A percentile compares a stretch with the other conserved stretches of the same genome.
These are phyloP conservation scores for Suillus placidus DNA, from an alignment of 768 basidiomycete species.

Conservation along the genomic window DNA sequence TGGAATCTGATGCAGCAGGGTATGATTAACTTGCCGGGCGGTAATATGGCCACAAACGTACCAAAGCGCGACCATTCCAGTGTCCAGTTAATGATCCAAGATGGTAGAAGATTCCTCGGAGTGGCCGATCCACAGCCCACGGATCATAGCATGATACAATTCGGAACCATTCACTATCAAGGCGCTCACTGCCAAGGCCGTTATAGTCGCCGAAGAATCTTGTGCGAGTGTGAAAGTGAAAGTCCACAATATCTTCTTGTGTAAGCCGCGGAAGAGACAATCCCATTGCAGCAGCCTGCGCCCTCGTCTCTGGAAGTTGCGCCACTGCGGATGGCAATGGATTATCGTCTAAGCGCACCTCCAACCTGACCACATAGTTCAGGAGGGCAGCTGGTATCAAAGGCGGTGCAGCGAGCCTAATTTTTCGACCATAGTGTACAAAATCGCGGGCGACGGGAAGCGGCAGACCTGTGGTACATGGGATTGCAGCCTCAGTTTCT, in stretches of 20 bases:
- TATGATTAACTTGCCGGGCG: slow-evolving; percentile 2
- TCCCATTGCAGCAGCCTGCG: slow-evolving; percentile 33
- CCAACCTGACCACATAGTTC: slow-evolving; percentile 38
- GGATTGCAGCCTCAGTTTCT: slow-evolving; percentile 23
- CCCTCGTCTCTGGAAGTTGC: slow-evolving; percentile 39
- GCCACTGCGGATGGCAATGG: slow-evolving; percentile 26
- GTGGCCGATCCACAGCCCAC: slow-evolving; percentile 36
- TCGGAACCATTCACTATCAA: slow-evolving; percentile 54
- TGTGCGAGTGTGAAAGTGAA: slow-evolving; percentile 41
- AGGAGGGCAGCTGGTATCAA: slow-evolving; percentile 44
- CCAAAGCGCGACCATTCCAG: slow-evolving; percentile 52
- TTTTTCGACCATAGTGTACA: slow-evolving; percentile 43
- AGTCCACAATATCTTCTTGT: slow-evolving; percentile 44
- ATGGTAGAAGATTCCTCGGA: slow-evolving; percentile 46
- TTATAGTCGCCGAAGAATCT: slow-evolving; percentile 29
- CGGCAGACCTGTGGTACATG: slow-evolving; percentile 26
- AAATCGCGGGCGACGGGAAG: slow-evolving; percentile 36
- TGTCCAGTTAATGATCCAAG: slow-evolving; percentile 46
- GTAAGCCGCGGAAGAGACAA: slow-evolving; percentile 34
- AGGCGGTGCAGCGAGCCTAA: slow-evolving; percentile 44
- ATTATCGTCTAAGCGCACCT: slow-evolving; percentile 36
- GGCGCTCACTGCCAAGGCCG: slow-evolving; percentile 29
- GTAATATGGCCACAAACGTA: slow-evolving; percentile 28
- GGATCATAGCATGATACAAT: slow-evolving; percentile 46
- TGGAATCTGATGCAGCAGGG: slow-evolving; percentile 24